These are phyloP conservation scores for Botrytis medusae DNA, from an alignment of 2,329 filamentous ascomycete genomes.

Conservation along the genomic window DNA sequence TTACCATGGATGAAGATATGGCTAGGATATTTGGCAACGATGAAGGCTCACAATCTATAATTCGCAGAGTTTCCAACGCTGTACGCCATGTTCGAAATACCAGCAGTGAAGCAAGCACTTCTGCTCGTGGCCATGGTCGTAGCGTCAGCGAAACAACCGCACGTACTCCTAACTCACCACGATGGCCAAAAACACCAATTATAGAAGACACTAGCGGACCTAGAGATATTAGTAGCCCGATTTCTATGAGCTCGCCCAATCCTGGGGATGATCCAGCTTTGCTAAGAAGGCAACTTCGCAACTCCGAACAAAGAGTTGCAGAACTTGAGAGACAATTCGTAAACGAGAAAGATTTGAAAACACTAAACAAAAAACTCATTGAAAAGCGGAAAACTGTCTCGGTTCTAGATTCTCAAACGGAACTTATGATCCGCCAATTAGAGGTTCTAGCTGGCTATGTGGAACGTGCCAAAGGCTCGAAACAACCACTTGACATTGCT, in stretches of 20 bases:
- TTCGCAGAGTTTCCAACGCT: slow-evolving; percentile 88
- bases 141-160: slow-evolving; percentile 70
- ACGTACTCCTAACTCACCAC: slow-evolving; percentile 60
- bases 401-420: slow-evolving; percentile 87
- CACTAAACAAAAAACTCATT: slow-evolving; percentile 80
- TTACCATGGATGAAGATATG: slow-evolving; percentile 95
- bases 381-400: slow-evolving; percentile 97
- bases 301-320: slow-evolving; percentile 78
- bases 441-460: slow-evolving; percentile 88
- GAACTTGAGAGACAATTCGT: slow-evolving; percentile 81
- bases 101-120: slow-evolving; percentile 64
- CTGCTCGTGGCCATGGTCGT: slow-evolving; percentile 52
- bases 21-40: slow-evolving; percentile 78
- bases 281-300: slow-evolving; percentile 73
- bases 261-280: slow-evolving; percentile 62
- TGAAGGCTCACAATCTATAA: slow-evolving; percentile 73
- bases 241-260: slow-evolving; percentile 58
- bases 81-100: slow-evolving; percentile 84
- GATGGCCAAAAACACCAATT: slow-evolving; percentile 67
- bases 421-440: slow-evolving; percentile 91
- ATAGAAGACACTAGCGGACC: slow-evolving; percentile 52
- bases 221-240: slow-evolving; percentile 71
- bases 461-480: slow-evolving; percentile 79
- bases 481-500: slow-evolving; percentile 74
- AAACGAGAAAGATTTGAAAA: slow-evolving; percentile 50